phyloP scores from a whole-genome alignment of 179 eudicot species.

The Spergularia azorica region DNA sequence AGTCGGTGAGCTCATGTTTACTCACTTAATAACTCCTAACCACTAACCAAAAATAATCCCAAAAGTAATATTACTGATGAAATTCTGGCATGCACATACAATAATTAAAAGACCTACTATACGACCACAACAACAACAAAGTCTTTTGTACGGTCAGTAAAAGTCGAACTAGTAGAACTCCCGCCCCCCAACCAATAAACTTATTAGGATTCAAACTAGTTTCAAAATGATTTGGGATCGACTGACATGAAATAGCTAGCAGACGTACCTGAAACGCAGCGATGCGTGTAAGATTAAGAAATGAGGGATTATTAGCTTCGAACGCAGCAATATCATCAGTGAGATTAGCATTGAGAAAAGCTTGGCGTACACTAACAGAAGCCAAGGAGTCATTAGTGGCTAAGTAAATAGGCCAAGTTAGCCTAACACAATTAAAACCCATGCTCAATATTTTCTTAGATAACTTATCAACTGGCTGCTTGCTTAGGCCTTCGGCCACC shows the following conservation, averaged over 20 bases:
- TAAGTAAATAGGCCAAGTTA: slow-evolving; percentile 83
- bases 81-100: too few relatives aligned
- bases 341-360: slow-evolving; percentile 54
- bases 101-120: too few relatives aligned
- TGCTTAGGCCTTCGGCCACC: slow-evolving; percentile 85
- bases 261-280: slow-evolving; percentile 65
- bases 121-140: too few relatives aligned
- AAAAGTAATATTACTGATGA: too few relatives aligned
- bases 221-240: background rate
- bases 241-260: too few relatives aligned
- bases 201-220: too few relatives aligned
- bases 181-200: too few relatives aligned
- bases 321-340: slow-evolving; percentile 50
- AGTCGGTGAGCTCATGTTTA: too few relatives aligned
- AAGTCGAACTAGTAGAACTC: background rate
- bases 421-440: slow-evolving; percentile 93
- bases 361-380: slow-evolving; percentile 52
- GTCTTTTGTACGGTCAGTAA: too few relatives aligned
- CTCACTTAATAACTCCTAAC: too few relatives aligned
- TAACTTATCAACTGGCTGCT: slow-evolving; percentile 60
- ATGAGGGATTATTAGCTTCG: slow-evolving; percentile 63
- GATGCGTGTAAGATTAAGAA: slow-evolving; percentile 68
- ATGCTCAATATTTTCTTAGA: slow-evolving; percentile 42
- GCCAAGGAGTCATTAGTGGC: slow-evolving; percentile 61
- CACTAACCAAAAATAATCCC: too few relatives aligned